Evolutionary conservation across 139 green algal genomes (phyloP).

Genomic region (Asterochloris erici): DNA sequence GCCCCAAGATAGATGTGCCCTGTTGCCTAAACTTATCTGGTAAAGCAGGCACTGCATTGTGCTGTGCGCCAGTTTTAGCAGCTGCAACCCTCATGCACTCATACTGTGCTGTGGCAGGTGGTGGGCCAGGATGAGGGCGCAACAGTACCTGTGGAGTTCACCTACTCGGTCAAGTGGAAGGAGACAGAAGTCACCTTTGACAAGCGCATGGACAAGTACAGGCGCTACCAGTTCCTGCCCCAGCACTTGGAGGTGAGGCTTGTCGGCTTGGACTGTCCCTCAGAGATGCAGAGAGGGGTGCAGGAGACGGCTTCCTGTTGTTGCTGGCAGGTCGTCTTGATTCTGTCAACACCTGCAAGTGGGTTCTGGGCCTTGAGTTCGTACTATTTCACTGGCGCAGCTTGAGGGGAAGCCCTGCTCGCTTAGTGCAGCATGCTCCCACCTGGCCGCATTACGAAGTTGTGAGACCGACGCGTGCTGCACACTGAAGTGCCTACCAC

Average conservation of each 20-base stretch:
- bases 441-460: too few relatives aligned
- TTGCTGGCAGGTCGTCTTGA: too few relatives aligned
- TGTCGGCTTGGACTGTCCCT: not conserved
- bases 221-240: constrained; percentile 84
- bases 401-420: not conserved
- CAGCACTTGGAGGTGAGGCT: constrained; percentile 84
- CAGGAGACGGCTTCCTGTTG: too few relatives aligned
- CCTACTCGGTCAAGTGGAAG: constrained; percentile 87
- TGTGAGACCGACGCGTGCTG: too few relatives aligned
- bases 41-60: not conserved
- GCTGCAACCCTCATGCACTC: not conserved
- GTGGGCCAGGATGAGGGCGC: constrained; percentile 13
- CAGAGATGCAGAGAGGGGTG: too few relatives aligned
- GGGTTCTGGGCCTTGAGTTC: not conserved
- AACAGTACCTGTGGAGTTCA: constrained; percentile 56
- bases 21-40: too few relatives aligned
- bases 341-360: too few relatives aligned
- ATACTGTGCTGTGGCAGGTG: not conserved
- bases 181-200: constrained; percentile 62
- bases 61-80: not conserved
- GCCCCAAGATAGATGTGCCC: too few relatives aligned
- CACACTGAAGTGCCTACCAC: too few relatives aligned
- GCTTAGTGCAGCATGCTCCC: too few relatives aligned
- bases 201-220: constrained; percentile 89
- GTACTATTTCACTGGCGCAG: not conserved